Evolutionary conservation across 1,284 basidiomycete genomes (phyloP), one percentile per base, ranked within the genome.

Genomic region (Irpex rosettiformis): DNA sequence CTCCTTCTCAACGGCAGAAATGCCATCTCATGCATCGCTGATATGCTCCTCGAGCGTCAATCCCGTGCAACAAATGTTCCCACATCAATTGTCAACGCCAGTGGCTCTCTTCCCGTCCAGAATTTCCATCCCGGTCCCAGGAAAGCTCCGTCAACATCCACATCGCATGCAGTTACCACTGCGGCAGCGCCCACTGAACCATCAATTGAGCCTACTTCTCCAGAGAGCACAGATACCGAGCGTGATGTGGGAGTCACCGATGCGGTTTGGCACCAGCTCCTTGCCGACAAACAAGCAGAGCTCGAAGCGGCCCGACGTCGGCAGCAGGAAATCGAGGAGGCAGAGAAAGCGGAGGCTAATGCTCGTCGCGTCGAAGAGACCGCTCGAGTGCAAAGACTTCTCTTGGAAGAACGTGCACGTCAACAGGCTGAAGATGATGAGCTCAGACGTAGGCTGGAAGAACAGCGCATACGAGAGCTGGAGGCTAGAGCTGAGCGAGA

Each of bases 181-280:
- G 24, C 58, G 10, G 27, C 56, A 21, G 52, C 49, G 3, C 33
- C 58, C 18, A 55, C 21, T 6, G n/a, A 52, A 60, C 43, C 21
- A n/a, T 3, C 52, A 49, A 18, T 6, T 40, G 28, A 2, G 24
- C 6, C 25, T 51, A 5, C 4, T 54, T n/a, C 37, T 42, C 22
- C 48, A 37, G 25, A 24, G 5, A 2, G 22, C n/a, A 22, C 13
- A 16, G 47, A 16, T 4, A 61, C 57, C 28, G 60, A 57, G 10
- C 75, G 80, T 21, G 81, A 83, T 63, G 33, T 69, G 4, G 81
- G 77, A 0, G 78, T 84, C 6, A 65, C 75, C 0, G 79, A 84
- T 60, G 62, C 61, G 0, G 62, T 73, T 7, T 84, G 81, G 83
- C 30, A 62, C 8, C 71, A 77, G 61, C 67, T 82, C 0, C 75